Base-by-base conservation (phyloP, 1,284 basidiomycete species). In the Leccinum subrobustum region DNA sequence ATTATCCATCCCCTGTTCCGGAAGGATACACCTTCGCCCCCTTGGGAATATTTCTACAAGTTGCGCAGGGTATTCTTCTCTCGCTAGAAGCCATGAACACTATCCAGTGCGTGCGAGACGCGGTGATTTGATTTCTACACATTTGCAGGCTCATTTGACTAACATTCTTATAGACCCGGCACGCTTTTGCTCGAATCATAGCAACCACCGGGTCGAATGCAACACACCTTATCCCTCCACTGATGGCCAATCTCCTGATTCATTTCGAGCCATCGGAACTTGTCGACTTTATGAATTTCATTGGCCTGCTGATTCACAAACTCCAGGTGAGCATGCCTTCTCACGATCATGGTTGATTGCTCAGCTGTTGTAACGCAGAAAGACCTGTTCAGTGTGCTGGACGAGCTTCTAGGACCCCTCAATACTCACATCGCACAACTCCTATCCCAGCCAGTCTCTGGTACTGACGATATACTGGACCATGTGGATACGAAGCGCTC, bases 261-360 rank as follows among this genome's bases (percentile, higher is more conserved):
- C 92, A 98, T 69, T 95, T 97, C 66, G 95, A 96, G 65, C 89
- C 94, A 1, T 86, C 89, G 7, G 97, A 99, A 76, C 79, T 99
- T 62, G 89, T 92, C 50, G 97, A 99, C 71, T 97, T 99, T 71
- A 88, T 99, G 81, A 91, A 89, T 71, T 99, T 99, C 79, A 89
- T 99, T 60, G 89, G 88, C 7, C 80, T 98, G 20, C 79, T 99
- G 61, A 91, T 96, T 62, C 94, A 97, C 76, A 93, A 93, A 71
- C 86, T 99, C 65, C 93, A 95, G 82, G 95, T 94, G 63, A 66
- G 83, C 71, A 14, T 29, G 51, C 35, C 18, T 33, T 64, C 27
- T 25, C 31, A n/a, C 33, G 39, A 1, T 2, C 9, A 31, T 31
- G 18, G 47, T 16, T n/a, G 8, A 52, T 18, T 44, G 33, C 54